Evolutionary conservation across 805 yeast genomes (phyloP), one percentile per base, ranked within the genome.

Genomic region (Suhomyces sp.): DNA sequence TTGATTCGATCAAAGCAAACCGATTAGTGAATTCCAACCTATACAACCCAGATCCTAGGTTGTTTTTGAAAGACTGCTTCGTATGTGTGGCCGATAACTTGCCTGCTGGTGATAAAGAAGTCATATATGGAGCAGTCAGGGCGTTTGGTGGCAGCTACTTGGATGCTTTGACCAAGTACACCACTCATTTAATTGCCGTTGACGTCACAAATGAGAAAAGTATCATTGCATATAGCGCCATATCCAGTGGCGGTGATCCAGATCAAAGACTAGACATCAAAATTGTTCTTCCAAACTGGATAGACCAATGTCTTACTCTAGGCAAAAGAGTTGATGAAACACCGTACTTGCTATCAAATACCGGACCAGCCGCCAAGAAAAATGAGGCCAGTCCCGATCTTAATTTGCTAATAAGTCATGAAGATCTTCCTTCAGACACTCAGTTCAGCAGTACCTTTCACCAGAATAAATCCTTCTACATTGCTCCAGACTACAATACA

Each of bases 231-330:
- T 71, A 75, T 2, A 68, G 78, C 45, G 67, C 66, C 12, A 55
- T 63, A 8, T 49, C 46, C 24, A 54, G 51, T 35, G 51, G 53
- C 13, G 35, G 35, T 6, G 53, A 35, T 7, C 49, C 54, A 35
- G 58, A 53, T 13, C 55, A 51, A n/a, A 64, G 64, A 4, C 65
- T 73, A 35, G 65, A 73, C 33, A 84, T 87, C 33, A 75, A 79
- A 46, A 77, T 85, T 13, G 94, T 92, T 3, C 72, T 79, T 3
- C 96, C 97, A 0, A 81, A 83, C 19, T 93, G 97, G 97, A 67
- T 92, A 12, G 84, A 85, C 48, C 87, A 81, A 53, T 86, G 92
- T 61, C 72, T 88, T 54, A 81, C 78, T 49, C 63, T 76, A 37
- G 75, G 83, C 24, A 64, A 73, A 44, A 75, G 68, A 47, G 65